Conservation (phyloP, 805 yeast genomes). For the Yamadazyma olivae region DNA sequence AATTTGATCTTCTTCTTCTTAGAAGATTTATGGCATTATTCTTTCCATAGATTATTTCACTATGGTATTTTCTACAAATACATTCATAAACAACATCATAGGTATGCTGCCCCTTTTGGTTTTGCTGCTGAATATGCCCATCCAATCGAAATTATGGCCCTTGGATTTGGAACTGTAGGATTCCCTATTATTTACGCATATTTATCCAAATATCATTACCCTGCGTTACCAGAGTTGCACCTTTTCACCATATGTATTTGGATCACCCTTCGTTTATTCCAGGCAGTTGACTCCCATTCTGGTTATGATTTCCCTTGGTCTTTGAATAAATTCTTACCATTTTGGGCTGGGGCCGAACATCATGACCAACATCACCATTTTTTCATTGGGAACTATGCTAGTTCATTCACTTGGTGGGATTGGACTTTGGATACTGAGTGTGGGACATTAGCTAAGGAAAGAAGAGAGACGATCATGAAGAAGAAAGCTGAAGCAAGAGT, state of each 20-base stretch:
- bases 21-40: slow-evolving; percentile 97
- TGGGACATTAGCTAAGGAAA: slow-evolving; percentile 73
- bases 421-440: slow-evolving; percentile 83
- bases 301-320: slow-evolving; percentile 99
- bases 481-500: slow-evolving; percentile 46
- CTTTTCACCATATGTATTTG: slow-evolving; percentile 85
- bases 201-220: slow-evolving; percentile 46
- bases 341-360: slow-evolving; percentile 99
- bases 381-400: slow-evolving; percentile 93
- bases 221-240: slow-evolving; percentile 50
- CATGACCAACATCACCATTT: slow-evolving; percentile 97
- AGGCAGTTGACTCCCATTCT: slow-evolving; percentile 96
- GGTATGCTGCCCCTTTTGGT: slow-evolving; percentile 98
- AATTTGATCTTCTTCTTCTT: slow-evolving; percentile 73
- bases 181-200: slow-evolving; percentile 84
- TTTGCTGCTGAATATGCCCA: slow-evolving; percentile 97
- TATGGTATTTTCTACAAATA: slow-evolving; percentile 84
- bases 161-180: slow-evolving; percentile 96
- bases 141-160: slow-evolving; percentile 85
- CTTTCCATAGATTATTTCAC: slow-evolving; percentile 90
- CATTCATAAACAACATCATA: slow-evolving; percentile 96
- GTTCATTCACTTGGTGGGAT: slow-evolving; percentile 97
- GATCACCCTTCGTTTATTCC: slow-evolving; percentile 86
- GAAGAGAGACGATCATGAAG: slow-evolving; percentile 66
- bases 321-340: slow-evolving; percentile 83